Percentiles rank a stretch among this genome's conserved stretches.
Evolutionary conservation across 2,329 filamentous ascomycete species (phyloP).

Genomic region (Stachybotrys chartarum): DNA sequence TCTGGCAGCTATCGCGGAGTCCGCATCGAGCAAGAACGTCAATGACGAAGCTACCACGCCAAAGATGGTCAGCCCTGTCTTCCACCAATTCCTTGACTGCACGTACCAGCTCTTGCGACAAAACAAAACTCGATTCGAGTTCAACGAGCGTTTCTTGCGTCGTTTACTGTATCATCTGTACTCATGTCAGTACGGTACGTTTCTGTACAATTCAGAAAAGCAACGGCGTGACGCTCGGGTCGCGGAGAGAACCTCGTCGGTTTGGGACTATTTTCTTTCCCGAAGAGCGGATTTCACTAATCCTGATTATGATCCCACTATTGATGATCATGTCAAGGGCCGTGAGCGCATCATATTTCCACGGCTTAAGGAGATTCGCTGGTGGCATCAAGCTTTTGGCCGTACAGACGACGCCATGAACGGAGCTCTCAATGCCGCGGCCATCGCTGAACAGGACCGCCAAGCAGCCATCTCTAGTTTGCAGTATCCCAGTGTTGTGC

Average conservation of each 20-base stretch:
- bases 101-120: conserved; percentile 86
- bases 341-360: conserved; percentile 83
- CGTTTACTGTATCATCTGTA: conserved; percentile 89
- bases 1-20: conserved; percentile 42
- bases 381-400: conserved; percentile 89
- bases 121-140: conserved; percentile 84
- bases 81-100: conserved; percentile 95
- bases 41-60: conserved; percentile 65
- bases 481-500: conserved; percentile 18
- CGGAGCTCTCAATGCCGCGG: conserved; percentile 48
- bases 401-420: conserved; percentile 93
- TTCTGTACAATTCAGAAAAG: conserved; percentile 91
- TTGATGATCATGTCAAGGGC: conserved; percentile 74
- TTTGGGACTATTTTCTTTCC: conserved; percentile 93
- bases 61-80: conserved; percentile 93
- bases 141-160: conserved; percentile 87
- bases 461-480: conserved; percentile 27
- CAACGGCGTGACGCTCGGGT: conserved; percentile 67
- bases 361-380: conserved; percentile 67
- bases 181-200: conserved; percentile 94
- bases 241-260: conserved; percentile 68
- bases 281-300: conserved; percentile 78
- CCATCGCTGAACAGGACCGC: conserved; percentile 38
- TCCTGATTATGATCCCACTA: conserved; percentile 62
- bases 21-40: conserved; percentile 30